These are phyloP conservation scores for Eragrostis curvula DNA, from an alignment of 176 grass and related monocot species.

Conservation along the genomic window DNA sequence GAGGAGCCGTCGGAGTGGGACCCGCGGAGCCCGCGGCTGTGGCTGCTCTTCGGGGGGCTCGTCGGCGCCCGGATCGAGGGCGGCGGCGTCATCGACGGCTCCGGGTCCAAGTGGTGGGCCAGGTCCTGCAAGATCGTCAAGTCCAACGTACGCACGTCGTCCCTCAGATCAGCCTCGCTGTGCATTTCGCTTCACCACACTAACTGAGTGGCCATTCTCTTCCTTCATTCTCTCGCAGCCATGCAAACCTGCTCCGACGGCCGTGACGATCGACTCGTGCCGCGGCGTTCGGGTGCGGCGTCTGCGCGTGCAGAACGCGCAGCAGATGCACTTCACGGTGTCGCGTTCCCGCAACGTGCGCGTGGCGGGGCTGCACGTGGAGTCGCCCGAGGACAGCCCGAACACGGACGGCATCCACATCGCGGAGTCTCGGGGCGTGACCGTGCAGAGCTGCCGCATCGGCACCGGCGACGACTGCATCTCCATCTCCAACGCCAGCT, in stretches of 20 bases:
- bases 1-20: slow-evolving; percentile 78
- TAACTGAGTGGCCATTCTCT: too few species aligned
- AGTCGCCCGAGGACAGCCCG: slow-evolving; percentile 80
- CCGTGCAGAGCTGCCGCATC: slow-evolving; percentile 67
- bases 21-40: slow-evolving; percentile 56
- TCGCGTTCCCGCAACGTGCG: slow-evolving; percentile 57
- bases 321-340: slow-evolving; percentile 88
- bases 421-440: slow-evolving; percentile 66
- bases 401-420: slow-evolving; percentile 98
- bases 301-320: slow-evolving; percentile 82
- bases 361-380: slow-evolving; percentile 54
- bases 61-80: slow-evolving; percentile 72
- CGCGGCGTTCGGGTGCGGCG: slow-evolving; percentile 45
- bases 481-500: slow-evolving; percentile 86
- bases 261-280: slow-evolving; percentile 77
- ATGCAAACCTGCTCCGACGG: slow-evolving; percentile 80
- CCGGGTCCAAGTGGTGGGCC: slow-evolving; percentile 96
- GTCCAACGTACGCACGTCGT: slow-evolving; percentile 52
- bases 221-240: too few species aligned
- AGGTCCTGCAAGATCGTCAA: slow-evolving; percentile 90
- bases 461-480: slow-evolving; percentile 95
- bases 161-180: too few species aligned
- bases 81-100: slow-evolving; percentile 88
- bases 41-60: slow-evolving; percentile 79
- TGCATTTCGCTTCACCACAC: neutral